A percentile compares a stretch with the other conserved stretches of the same genome.
Conservation (phyloP, 1,284 basidiomycete species). For the Pterulicium gracile region DNA sequence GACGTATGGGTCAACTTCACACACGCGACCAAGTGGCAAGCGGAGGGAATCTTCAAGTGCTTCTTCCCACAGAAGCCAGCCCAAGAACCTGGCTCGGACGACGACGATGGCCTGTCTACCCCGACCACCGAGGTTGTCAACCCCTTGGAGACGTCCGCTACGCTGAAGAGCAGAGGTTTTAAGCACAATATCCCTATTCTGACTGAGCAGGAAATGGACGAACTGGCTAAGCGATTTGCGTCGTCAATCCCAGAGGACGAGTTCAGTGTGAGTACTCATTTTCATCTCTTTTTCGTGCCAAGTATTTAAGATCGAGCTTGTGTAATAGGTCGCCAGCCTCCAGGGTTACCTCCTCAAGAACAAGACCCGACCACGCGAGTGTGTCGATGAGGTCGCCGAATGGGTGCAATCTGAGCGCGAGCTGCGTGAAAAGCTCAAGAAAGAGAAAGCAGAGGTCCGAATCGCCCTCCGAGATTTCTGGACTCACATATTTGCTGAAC, state of each 20-base stretch:
- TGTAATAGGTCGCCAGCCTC: slow-evolving; percentile 59
- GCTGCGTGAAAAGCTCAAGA: slow-evolving; percentile 71
- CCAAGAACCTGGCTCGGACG: slow-evolving; percentile 14
- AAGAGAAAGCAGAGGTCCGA: slow-evolving; percentile 71
- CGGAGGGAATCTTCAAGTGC: slow-evolving; percentile 83
- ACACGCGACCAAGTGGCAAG: slow-evolving; percentile 79
- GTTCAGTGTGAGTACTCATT: slow-evolving; percentile 52
- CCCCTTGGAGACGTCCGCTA: slow-evolving; percentile 35
- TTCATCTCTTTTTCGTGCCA: slow-evolving; percentile 3
- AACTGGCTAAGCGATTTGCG: slow-evolving; percentile 67
- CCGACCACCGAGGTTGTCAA: slow-evolving; percentile 50
- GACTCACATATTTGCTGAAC: slow-evolving; percentile 7
- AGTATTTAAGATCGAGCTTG: neutral
- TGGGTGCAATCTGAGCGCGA: slow-evolving; percentile 73
- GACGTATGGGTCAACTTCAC: slow-evolving; percentile 85
- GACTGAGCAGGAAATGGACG: slow-evolving; percentile 60
- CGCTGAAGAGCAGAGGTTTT: no score
- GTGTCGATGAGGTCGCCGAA: slow-evolving; percentile 64
- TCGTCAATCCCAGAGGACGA: slow-evolving; percentile 72
- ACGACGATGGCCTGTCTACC: slow-evolving; percentile 18
- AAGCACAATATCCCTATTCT: slow-evolving; percentile 60
- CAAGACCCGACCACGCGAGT: slow-evolving; percentile 73
- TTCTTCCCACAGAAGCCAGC: slow-evolving; percentile 69
- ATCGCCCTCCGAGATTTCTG: slow-evolving; percentile 11
- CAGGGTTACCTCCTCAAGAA: slow-evolving; percentile 80